phyloP scores from a whole-genome alignment of 1,284 basidiomycete genomes.

The Lignosus rhinocerotis region DNA sequence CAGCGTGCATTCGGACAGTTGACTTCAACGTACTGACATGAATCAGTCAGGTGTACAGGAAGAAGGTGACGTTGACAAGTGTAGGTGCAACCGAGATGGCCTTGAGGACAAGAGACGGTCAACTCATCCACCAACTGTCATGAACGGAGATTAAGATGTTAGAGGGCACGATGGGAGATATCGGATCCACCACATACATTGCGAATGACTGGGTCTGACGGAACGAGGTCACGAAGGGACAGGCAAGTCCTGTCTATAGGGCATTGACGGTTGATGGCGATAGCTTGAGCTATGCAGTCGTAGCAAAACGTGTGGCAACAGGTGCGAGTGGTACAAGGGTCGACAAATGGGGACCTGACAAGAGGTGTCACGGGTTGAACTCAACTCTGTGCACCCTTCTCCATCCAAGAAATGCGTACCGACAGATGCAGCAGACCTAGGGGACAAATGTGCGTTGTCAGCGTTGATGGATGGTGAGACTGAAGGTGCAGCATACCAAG shows the following conservation, averaged over 20 bases:
- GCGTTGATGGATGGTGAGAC: not conserved
- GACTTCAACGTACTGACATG: conserved; percentile 60
- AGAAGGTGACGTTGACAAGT: conserved; percentile 75
- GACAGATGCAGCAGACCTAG: conserved; percentile 83
- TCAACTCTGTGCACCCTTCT: not conserved
- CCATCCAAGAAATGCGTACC: conserved; percentile 37
- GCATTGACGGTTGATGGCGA: conserved; percentile 65
- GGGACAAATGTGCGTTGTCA: not conserved
- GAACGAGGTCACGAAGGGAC: conserved; percentile 48
- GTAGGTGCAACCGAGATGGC: conserved; percentile 57
- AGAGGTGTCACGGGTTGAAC: not conserved
- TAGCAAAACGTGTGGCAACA: conserved; percentile 86
- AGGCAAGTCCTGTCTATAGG: conserved; percentile 82
- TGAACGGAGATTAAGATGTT: conserved; percentile 17
- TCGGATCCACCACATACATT: conserved; percentile 53
- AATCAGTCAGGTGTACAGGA: conserved; percentile 58
- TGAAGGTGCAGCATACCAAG: conserved; percentile 41
- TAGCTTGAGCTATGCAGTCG: conserved; percentile 70
- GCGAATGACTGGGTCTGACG: conserved; percentile 70
- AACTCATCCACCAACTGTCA: conserved; percentile 83
- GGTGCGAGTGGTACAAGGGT: conserved; percentile 70
- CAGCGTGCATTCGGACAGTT: conserved; percentile 54
- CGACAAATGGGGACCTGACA: conserved; percentile 64
- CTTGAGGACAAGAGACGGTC: conserved; percentile 69
- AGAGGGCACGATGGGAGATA: conserved; percentile 11